Percentiles rank a stretch among this genome's conserved stretches.
Conservation (phyloP, 1,284 basidiomycete genomes). For the Wallemia mellicola region DNA sequence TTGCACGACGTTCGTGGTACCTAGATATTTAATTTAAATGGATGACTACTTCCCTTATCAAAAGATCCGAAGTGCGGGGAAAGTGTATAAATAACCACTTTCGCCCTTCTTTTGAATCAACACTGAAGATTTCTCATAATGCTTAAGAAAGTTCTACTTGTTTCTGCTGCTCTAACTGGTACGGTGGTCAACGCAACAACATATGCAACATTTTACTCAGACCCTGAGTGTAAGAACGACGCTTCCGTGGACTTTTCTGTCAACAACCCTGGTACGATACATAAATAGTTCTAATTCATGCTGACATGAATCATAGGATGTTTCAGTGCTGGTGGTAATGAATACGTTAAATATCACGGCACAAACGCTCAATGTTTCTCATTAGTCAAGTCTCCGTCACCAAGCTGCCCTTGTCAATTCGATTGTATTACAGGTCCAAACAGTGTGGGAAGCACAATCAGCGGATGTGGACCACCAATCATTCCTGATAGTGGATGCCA, state of each 20-base stretch:
- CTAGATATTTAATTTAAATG: too few species aligned
- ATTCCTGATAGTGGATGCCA: not conserved
- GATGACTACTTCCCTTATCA: too few species aligned
- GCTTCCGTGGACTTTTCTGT: not conserved
- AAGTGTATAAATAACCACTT: too few species aligned
- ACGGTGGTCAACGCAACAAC: not conserved
- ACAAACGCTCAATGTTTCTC: not conserved
- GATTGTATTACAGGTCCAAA: not conserved
- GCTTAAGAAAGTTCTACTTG: not conserved
- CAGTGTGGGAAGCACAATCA: not conserved
- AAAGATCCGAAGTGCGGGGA: too few species aligned
- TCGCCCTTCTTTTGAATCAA: too few species aligned
- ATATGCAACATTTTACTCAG: not conserved
- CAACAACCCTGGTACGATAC: not conserved
- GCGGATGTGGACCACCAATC: not conserved
- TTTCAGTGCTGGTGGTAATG: not conserved
- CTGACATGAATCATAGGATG: too few species aligned
- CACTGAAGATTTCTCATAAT: not conserved
- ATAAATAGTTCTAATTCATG: too few species aligned
- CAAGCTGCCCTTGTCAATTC: not conserved
- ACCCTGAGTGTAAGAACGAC: not conserved
- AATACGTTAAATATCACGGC: not conserved
- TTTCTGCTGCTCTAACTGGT: not conserved
- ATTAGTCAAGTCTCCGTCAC: not conserved
- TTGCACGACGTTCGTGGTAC: too few species aligned